phyloP scores from a whole-genome alignment of 2,329 filamentous ascomycete species.

The Dendrostoma leiphaemia region DNA sequence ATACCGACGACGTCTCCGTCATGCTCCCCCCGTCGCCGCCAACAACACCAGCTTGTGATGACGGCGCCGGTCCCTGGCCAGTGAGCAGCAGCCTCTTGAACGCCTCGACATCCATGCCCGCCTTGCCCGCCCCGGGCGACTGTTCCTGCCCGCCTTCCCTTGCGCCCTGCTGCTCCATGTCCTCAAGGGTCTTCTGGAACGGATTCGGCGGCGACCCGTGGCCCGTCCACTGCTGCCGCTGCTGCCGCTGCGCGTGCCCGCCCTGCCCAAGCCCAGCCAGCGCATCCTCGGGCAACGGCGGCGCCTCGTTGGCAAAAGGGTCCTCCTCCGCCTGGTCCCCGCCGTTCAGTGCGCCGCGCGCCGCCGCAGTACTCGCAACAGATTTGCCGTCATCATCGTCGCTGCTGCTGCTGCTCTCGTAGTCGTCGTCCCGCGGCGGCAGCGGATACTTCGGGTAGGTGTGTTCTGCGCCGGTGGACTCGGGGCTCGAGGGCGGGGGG shows the following conservation, averaged over 20 bases:
- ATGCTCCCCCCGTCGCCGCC: conserved; percentile 45
- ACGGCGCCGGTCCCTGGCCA: conserved; percentile 50
- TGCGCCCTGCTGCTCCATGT: conserved; percentile 40
- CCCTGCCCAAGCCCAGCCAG: background rate
- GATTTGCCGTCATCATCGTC: too few species aligned
- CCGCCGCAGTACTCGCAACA: too few species aligned
- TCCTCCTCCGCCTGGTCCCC: conserved; percentile 27
- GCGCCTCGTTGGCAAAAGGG: conserved; percentile 29
- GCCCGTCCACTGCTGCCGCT: conserved; percentile 21
- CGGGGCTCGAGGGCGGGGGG: conserved; percentile 59
- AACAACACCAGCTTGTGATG: too few species aligned
- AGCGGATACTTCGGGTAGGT: conserved; percentile 28
- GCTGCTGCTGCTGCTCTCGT: conserved; percentile 29
- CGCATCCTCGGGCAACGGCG: conserved; percentile 25
- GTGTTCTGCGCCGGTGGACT: conserved; percentile 40
- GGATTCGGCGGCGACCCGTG: conserved; percentile 45
- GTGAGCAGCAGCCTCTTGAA: conserved; percentile 77
- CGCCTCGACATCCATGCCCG: conserved; percentile 70
- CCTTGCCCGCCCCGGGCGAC: conserved; percentile 32
- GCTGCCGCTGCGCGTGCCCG: conserved; percentile 15
- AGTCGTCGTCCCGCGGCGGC: conserved; percentile 28
- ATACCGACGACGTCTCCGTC: conserved; percentile 58
- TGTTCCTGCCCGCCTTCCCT: conserved; percentile 30
- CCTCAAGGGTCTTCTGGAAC: conserved; percentile 55
- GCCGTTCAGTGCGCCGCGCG: too few species aligned